These are phyloP conservation scores for Fonsecaea monophora DNA, from an alignment of 2,329 filamentous ascomycete species.

Conservation along the genomic window DNA sequence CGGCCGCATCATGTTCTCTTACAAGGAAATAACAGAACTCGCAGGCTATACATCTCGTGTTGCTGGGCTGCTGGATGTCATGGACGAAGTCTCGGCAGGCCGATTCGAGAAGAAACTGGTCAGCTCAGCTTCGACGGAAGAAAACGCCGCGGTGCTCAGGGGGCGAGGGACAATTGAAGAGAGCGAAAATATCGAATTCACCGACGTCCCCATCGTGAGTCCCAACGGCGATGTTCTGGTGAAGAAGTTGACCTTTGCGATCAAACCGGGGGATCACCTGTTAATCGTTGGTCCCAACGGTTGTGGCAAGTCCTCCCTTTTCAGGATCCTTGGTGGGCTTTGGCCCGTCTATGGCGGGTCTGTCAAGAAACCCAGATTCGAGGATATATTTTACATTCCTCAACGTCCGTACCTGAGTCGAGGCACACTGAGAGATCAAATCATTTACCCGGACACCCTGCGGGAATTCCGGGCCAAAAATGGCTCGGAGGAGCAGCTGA, in stretches of 20 bases:
- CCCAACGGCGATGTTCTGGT: constrained; percentile 95
- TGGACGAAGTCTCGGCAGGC: constrained; percentile 88
- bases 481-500: constrained; percentile 80
- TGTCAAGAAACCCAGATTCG: constrained; percentile 87
- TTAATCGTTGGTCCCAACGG: constrained; percentile 96
- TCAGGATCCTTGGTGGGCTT: constrained; percentile 92
- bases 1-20: constrained; percentile 95
- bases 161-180: constrained; percentile 83
- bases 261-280: constrained; percentile 85
- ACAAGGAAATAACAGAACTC: constrained; percentile 95
- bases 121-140: constrained; percentile 80
- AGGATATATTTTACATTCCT: constrained; percentile 97
- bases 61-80: constrained; percentile 85
- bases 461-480: constrained; percentile 86
- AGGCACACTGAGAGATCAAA: constrained; percentile 91
- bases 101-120: constrained; percentile 97
- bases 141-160: constrained; percentile 81
- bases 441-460: constrained; percentile 91
- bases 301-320: constrained; percentile 94
- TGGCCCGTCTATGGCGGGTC: constrained; percentile 98
- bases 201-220: constrained; percentile 91
- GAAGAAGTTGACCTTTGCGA: constrained; percentile 81
- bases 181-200: constrained; percentile 82
- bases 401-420: constrained; percentile 92
- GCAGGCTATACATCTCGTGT: constrained; percentile 95